A percentile compares a stretch with the other conserved stretches of the same genome.
These are phyloP conservation scores for Stephania japonica DNA, from an alignment of 164 flowering plant genomes.

Conservation along the genomic window DNA sequence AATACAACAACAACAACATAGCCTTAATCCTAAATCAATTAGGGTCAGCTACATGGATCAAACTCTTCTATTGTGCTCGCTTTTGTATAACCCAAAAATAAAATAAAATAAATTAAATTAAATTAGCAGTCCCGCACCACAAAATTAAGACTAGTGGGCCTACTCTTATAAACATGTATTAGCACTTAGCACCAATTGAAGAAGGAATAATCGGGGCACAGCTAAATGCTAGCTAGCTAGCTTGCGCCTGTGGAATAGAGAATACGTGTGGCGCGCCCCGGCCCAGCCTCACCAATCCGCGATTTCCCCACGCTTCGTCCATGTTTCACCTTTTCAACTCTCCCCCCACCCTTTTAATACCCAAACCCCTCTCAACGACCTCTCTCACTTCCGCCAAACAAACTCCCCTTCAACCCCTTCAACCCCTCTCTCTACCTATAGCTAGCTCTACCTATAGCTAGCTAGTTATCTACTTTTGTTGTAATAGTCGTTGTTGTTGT, in stretches of 20 bases:
- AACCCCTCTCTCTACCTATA: not conserved
- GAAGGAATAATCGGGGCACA: not conserved
- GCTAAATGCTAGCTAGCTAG: conserved; percentile 20
- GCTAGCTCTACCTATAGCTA: too few relatives aligned
- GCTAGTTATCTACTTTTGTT: too few relatives aligned
- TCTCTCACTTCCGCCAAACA: not conserved
- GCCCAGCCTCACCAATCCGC: conserved; percentile 19
- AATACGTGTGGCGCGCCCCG: conserved; percentile 31
- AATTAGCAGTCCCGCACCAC: not conserved
- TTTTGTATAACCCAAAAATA: too few relatives aligned
- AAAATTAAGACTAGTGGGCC: not conserved
- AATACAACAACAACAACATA: too few relatives aligned
- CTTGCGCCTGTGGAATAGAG: not conserved
- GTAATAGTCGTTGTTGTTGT: not conserved
- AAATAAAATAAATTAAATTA: too few relatives aligned
- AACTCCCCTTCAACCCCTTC: not conserved
- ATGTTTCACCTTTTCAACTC: not conserved
- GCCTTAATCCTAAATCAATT: too few relatives aligned
- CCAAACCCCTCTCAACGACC: not conserved
- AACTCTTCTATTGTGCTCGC: too few relatives aligned
- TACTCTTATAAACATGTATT: not conserved
- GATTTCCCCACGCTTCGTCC: conserved; percentile 35
- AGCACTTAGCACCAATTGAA: not conserved
- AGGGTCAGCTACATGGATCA: too few relatives aligned
- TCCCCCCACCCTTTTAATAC: not conserved